Percentiles rank a stretch among this genome's conserved stretches.
These are phyloP conservation scores for Fibroporia radiculosa DNA, from an alignment of 768 basidiomycete species.

Conservation along the genomic window DNA sequence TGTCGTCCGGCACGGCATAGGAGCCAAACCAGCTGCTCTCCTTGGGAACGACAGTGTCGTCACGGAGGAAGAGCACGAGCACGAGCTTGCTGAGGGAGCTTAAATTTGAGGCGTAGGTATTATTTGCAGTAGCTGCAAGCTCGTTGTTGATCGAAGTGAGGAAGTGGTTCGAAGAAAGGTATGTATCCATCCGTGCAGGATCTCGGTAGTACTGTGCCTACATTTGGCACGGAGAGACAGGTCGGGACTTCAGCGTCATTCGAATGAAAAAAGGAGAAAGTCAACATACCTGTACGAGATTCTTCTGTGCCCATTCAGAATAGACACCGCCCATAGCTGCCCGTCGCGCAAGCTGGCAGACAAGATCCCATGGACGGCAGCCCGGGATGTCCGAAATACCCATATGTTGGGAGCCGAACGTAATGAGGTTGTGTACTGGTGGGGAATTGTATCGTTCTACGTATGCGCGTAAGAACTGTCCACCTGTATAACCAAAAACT, in stretches of 20 bases:
- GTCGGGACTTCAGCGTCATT: background rate
- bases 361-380: constrained; percentile 56
- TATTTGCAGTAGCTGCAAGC: constrained; percentile 41
- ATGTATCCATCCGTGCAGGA: constrained; percentile 47
- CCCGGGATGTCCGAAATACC: constrained; percentile 69
- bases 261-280: background rate
- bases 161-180: constrained; percentile 57
- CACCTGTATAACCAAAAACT: constrained; percentile 29
- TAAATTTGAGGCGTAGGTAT: constrained; percentile 53
- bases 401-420: constrained; percentile 86
- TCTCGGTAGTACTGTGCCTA: constrained; percentile 89
- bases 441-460: constrained; percentile 70
- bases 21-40: constrained; percentile 86
- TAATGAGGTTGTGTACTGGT: constrained; percentile 72
- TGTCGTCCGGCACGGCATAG: constrained; percentile 34
- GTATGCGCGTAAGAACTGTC: constrained; percentile 84
- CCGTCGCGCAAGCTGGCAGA: constrained; percentile 62
- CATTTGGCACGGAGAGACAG: background rate
- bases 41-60: constrained; percentile 75
- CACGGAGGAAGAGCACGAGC: constrained; percentile 65
- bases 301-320: constrained; percentile 64
- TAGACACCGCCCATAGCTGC: constrained; percentile 54
- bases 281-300: constrained; percentile 58
- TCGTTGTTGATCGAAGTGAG: constrained; percentile 79
- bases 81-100: constrained; percentile 57